Evolutionary conservation across 768 basidiomycete genomes (phyloP), one percentile per base, ranked within the genome.

Genomic region (Lactifluus volemus): DNA sequence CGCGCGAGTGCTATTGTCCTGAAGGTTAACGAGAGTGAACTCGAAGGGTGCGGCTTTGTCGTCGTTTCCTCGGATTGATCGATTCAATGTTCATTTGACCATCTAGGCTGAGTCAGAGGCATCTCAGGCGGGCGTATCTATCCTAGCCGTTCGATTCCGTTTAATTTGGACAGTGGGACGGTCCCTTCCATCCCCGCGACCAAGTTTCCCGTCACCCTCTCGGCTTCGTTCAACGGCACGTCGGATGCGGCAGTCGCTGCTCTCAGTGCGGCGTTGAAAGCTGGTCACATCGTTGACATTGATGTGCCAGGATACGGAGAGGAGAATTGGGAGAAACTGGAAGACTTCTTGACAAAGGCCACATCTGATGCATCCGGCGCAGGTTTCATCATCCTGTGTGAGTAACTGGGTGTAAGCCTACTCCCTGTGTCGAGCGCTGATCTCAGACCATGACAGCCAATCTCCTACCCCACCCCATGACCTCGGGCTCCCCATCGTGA

Each of bases 381-480:
- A 73, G 77, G 66, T 70, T 78, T 84, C 36, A 82, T 91, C 70
- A 77, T 90, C 58, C 74, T 92, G 45, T 84, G 90, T 89, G 69
- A 53, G 45, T 61, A 19, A 17, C 45, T 30, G 32, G 14, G 21
- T 29, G 9, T 17, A 10, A 9, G 29, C 32, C 25, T 58, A 39
- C 48, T 62, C 34, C 32, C 11, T 2, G 25, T 21, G 30, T 53
- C 52, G 41, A 25, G 21, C 30, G 45, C 50, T 55, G 38, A 53
- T 52, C 49, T 67, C 38, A 64, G 55, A 53, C 62, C n/a, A n/a
- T 61, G 14, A 49, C 47, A 93, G 91, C 86, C 55, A 91, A 89
- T 70, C 72, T 89, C 45, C 78, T 93, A 10, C 91, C 89, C 91
- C 91, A 41, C 86, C 90, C 0, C 82, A 88, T 65, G 83, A 84